Evolutionary conservation across 2,329 filamentous ascomycete genomes (phyloP), one percentile per base, ranked within the genome.

Genomic region (Pseudogymnoascus sp.): DNA sequence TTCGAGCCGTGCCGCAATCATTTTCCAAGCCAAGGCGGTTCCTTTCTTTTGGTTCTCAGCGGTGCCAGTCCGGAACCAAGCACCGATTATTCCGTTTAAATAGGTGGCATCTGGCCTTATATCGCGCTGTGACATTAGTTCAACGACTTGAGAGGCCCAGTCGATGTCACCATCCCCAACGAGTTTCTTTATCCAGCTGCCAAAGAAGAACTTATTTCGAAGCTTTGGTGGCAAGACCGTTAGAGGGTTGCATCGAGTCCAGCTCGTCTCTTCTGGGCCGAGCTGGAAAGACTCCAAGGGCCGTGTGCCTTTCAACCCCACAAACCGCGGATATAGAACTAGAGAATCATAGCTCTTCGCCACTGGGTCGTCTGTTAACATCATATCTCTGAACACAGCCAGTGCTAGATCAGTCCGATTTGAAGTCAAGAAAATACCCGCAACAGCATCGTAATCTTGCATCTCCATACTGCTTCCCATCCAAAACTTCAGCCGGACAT

Each of bases 371-470:
- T 63, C 65, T 12, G 67, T 69, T 33, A 73, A 68, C 85, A 96
- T 92, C 91, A 96, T 95, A 73, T 96, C 91, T 68, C 88, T 90
- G 73, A 96, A 96, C 0, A 91, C 84, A 62, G 85, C 84, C 62
- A 93, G 80, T 0, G 90, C 90, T 65, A 86, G 81, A 65, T 88
- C 82, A 5, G 84, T 79, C 64, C 86, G 80, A 62, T 85, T 83
- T 5, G 84, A 81, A 21, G 85, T 79, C 25, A 96, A 76, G 70
- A 96, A 90, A 50, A 83, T 83, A 18, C 87, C 81, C 56, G 88
- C 86, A 37, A 92, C 81, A 65, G 82, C 78, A 72, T 96, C 91
- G 69, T 92, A 95, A 70, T 95, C 89, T 16, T 84, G 77, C 70
- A 92, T 85, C 2, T 79, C 82, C 76, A 92, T 87, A 0, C 79